Percentiles rank a stretch among this genome's conserved stretches.
Evolutionary conservation across 1,284 basidiomycete genomes (phyloP).

Genomic region (Trichosporon sp.): DNA sequence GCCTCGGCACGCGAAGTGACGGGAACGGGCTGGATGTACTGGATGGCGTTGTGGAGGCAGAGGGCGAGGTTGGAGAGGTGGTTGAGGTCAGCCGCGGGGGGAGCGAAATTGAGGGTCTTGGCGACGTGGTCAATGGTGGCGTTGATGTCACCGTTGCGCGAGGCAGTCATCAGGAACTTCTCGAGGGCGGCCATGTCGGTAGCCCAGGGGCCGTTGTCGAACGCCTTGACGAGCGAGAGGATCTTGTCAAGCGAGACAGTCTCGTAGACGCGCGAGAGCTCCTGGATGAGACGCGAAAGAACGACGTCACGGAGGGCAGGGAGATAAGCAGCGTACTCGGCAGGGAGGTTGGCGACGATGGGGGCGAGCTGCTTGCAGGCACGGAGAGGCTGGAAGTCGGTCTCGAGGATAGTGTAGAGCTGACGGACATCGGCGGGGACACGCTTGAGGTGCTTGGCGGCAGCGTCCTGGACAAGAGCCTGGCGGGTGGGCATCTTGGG

Average conservation of each 20-base stretch:
- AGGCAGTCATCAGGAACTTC: slow-evolving; percentile 90
- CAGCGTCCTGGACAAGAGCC: slow-evolving; percentile 81
- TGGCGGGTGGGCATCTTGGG: slow-evolving; percentile 82
- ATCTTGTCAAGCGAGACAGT: slow-evolving; percentile 79
- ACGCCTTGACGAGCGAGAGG: slow-evolving; percentile 73
- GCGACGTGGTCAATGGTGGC: slow-evolving; percentile 88
- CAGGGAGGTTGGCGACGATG: slow-evolving; percentile 69
- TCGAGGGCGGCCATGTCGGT: slow-evolving; percentile 75
- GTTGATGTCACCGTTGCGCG: slow-evolving; percentile 81
- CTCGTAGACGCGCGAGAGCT: slow-evolving; percentile 92
- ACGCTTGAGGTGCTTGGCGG: slow-evolving; percentile 79
- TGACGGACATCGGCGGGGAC: slow-evolving; percentile 76
- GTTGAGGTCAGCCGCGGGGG: slow-evolving; percentile 47
- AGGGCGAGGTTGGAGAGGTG: slow-evolving; percentile 75
- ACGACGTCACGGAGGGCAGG: slow-evolving; percentile 89
- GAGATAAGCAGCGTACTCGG: slow-evolving; percentile 75
- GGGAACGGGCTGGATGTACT: slow-evolving; percentile 58
- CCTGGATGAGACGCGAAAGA: slow-evolving; percentile 88
- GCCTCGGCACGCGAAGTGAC: slow-evolving; percentile 51
- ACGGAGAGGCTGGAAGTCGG: slow-evolving; percentile 90
- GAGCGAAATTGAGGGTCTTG: slow-evolving; percentile 76
- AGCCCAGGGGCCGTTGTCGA: slow-evolving; percentile 64
- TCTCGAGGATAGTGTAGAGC: slow-evolving; percentile 89
- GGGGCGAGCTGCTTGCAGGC: slow-evolving; percentile 83
- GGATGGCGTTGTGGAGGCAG: slow-evolving; percentile 71